A percentile compares a stretch with the other conserved stretches of the same genome.
These are phyloP conservation scores for Dendrocalamus latiflorus DNA, from an alignment of 202 grass and related monocot genomes.

Conservation along the genomic window DNA sequence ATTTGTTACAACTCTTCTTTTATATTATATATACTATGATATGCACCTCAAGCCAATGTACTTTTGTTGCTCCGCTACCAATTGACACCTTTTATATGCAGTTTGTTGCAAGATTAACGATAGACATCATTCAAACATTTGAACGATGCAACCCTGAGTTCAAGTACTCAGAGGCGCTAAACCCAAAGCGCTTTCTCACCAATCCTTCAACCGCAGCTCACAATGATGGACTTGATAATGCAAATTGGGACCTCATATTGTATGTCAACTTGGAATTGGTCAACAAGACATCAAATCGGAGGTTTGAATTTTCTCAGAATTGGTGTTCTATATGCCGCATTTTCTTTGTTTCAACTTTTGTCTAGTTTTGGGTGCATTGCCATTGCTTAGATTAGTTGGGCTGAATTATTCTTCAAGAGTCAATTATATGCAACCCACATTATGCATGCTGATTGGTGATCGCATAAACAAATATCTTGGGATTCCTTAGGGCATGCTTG, in stretches of 20 bases:
- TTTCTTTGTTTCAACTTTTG: slow-evolving; percentile 14
- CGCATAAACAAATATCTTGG: background rate
- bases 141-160: slow-evolving; percentile 63
- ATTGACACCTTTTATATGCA: slow-evolving; percentile 38
- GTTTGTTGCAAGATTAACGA: slow-evolving; percentile 69
- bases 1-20: background rate
- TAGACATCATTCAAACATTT: slow-evolving; percentile 67
- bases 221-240: slow-evolving; percentile 95
- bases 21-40: background rate
- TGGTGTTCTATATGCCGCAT: background rate
- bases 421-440: background rate
- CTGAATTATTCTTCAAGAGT: background rate
- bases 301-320: slow-evolving; percentile 45
- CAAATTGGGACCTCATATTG: slow-evolving; percentile 87
- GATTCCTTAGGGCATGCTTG: background rate
- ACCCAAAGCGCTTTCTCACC: slow-evolving; percentile 76
- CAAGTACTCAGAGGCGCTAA: slow-evolving; percentile 77
- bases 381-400: background rate
- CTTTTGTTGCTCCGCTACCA: background rate
- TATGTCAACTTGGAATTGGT: slow-evolving; percentile 83
- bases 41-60: background rate
- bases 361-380: background rate
- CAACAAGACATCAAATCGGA: slow-evolving; percentile 66
- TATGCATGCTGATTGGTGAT: background rate
- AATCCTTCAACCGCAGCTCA: slow-evolving; percentile 67